Base-by-base conservation (phyloP, 2,329 filamentous ascomycete species). In the Nakataea oryzae region DNA sequence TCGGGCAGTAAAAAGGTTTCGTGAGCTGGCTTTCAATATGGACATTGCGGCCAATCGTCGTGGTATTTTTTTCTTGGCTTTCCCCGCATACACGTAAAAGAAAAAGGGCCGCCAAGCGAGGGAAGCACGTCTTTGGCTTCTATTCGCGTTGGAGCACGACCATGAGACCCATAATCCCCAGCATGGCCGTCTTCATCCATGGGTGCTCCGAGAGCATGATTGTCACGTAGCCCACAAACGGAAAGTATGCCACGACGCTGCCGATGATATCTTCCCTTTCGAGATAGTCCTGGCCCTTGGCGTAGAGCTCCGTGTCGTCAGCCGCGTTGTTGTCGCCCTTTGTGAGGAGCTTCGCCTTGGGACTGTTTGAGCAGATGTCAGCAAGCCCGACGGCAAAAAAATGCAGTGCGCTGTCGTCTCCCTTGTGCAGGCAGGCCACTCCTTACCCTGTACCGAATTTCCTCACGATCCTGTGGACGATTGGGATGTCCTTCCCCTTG, bases 261-360 rank as follows among this genome's bases (percentile, higher is more conserved):
- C 95, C 95, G 63, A 99, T 91, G 62, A 99, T 93, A 72, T 97
- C 93, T 71, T 89, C 84, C 63, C 95, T 85, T 72, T 89, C 87
- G 57, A 99, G 81, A 73, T 91, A 96, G 71, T 91, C 90, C 76
- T 99, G 93, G 24, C 89, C 91, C 54, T 81, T 79, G 3, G 95
- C 93, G 73, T 96, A 70, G 11, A 80, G 82, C 72, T 97, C 93
- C 21, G 91, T 96, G 73, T 99, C 95, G 74, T 97, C 93, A 55
- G 91, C 90, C 9, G 86, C 76, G 73, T 99, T 99, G 81, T 97
- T 99, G 77, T 99, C 95, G 67, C 95, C 95, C 77, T 99, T 99
- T 41, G 95, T 99, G 62, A 99, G 84, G 26, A 99, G 84, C 71
- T 91, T 80, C n/a, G 85, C 84, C 60, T 80, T 74, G 11, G 79